A percentile compares a stretch with the other conserved stretches of the same genome.
Conservation (phyloP, 1,284 basidiomycete genomes). For the Singerocomus rubriflavus region DNA sequence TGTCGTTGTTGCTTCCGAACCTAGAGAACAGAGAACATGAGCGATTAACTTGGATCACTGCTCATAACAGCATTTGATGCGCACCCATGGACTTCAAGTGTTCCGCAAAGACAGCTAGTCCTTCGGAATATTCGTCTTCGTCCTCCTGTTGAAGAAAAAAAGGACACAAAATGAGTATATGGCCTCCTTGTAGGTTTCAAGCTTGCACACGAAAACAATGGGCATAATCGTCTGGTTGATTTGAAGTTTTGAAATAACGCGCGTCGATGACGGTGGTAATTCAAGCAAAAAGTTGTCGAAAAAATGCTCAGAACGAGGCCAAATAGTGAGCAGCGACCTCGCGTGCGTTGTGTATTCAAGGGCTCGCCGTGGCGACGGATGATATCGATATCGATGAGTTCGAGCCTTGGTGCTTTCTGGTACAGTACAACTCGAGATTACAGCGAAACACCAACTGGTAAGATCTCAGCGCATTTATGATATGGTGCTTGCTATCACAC, state of each 20-base stretch:
- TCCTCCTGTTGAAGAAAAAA: conserved; percentile 21
- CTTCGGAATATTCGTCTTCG: conserved; percentile 24
- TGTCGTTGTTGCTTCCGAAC: conserved; percentile 7
- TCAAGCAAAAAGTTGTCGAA: conserved; percentile 6
- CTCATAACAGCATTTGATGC: conserved; percentile 5
- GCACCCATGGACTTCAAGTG: conserved; percentile 17
- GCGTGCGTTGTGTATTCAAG: neutral
- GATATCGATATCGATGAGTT: conserved; percentile 8
- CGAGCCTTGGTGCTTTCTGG: conserved; percentile 2
- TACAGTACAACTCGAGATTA: conserved; percentile 8
- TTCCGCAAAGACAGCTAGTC: conserved; percentile 15
- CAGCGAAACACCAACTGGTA: conserved; percentile 25
- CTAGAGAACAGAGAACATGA: conserved; percentile 10
- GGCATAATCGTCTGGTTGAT: conserved; percentile 9
- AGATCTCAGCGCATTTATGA: conserved; percentile 23
- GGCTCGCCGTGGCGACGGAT: conserved; percentile 6
- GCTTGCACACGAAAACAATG: conserved; percentile 20
- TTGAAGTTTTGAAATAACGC: conserved; percentile 4
- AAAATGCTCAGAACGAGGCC: neutral
- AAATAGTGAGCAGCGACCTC: conserved; percentile 9
- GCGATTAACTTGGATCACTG: neutral
- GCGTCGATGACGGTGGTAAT: conserved; percentile 9
- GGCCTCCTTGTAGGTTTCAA: neutral
- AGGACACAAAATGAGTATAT: conserved; percentile 7
- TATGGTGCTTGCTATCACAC: conserved; percentile 28